A percentile compares a stretch with the other conserved stretches of the same genome.
phyloP scores from a whole-genome alignment of 371 early-diverging fungal species.

The Nosema muscidifuracis region DNA sequence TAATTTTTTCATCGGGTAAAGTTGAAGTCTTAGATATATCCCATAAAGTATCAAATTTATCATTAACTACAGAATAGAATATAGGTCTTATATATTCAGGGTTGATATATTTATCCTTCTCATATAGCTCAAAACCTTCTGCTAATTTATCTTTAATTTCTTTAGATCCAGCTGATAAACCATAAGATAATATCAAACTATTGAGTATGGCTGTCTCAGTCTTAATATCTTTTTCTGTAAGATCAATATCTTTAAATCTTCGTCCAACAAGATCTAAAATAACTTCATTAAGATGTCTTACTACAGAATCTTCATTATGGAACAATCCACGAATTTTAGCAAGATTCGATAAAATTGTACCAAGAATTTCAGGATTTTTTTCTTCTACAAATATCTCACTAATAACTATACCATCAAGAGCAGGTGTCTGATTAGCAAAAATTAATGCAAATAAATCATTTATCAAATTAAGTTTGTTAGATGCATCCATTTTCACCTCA shows the following conservation, averaged over 20 bases:
- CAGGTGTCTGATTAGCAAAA: neutral
- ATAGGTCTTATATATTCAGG: conserved; percentile 1
- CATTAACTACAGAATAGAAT: conserved; percentile 6
- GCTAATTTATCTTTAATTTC: neutral
- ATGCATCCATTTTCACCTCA: neutral
- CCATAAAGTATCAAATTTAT: neutral
- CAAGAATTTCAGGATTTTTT: conserved; percentile 2
- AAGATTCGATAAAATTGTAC: neutral
- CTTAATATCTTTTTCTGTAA: neutral
- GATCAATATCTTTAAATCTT: neutral
- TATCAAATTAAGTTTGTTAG: conserved; percentile 17
- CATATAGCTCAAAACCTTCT: neutral
- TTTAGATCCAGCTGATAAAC: neutral
- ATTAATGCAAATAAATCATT: conserved; percentile 27
- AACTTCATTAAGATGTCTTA: neutral
- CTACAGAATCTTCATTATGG: neutral
- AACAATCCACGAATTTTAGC: neutral
- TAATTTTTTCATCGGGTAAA: neutral
- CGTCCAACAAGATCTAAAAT: neutral
- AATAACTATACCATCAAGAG: neutral
- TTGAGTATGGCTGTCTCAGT: neutral
- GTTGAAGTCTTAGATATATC: neutral
- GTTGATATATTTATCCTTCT: neutral
- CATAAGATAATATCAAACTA: neutral
- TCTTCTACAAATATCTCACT: neutral